Evolutionary conservation across 2,329 filamentous ascomycete genomes (phyloP), one percentile per base, ranked within the genome.

Genomic region (Aspergillus thermomutatus): DNA sequence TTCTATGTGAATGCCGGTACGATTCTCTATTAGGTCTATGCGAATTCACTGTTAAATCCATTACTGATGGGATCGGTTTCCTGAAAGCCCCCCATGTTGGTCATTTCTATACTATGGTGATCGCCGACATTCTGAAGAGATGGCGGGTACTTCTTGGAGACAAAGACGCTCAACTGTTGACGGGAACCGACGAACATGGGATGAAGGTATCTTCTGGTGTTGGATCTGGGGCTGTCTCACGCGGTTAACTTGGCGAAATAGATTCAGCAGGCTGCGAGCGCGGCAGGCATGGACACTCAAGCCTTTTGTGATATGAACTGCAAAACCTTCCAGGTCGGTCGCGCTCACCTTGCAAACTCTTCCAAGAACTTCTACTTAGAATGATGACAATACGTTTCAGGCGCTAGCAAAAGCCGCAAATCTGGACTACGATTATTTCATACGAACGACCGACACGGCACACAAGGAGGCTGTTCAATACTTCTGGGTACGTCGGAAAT

Each of bases 1-100:
- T 99, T 97, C 80, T 99, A 99, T 75, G 94, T 99, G 78, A 99
- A 99, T 83, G 91, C 92, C 54, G 87, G 91, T 92, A 49, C 31
- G 28, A 21, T 11, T 11, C 14, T 23, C 21, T 46, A 21, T 26
- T 17, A 17, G 14, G 4, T 14, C 21, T 46, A 23, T 17, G 31
- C 5, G 14, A 14, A 37, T 21, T 25, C 21, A 21, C 5, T 4
- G 11, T 8, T 21, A 19, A 4, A 14, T 10, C 9, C 9, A 3
- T n/a, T 40, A 51, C 50, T 50, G 8, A 50, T 2, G 51, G 6
- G n/a, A 21, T 56, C 9, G 19, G 10, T n/a, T 51, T 52, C 46
- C 31, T 34, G 45, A 31, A 64, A 93, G 92, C 91, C 48, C 94
- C 94, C 51, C 94, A 99, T 78, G 86, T 97, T 61, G 94, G 94